These are phyloP conservation scores for Cercospora beticola DNA, from an alignment of 2,329 filamentous ascomycete genomes.

Conservation along the genomic window DNA sequence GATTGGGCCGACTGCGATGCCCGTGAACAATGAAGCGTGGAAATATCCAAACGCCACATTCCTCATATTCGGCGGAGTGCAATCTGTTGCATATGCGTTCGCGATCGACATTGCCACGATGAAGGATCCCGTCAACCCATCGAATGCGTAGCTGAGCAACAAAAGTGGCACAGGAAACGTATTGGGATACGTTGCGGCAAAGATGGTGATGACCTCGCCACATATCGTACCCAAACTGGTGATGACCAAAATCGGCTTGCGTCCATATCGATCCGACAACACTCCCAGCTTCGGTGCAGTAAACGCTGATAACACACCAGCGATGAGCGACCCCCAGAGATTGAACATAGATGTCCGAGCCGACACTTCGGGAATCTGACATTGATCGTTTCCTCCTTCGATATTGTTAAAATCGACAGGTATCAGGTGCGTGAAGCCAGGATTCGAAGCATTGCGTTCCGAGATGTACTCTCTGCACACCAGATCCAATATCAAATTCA, in stretches of 20 bases:
- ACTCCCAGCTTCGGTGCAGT: constrained; percentile 79
- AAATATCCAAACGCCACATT: constrained; percentile 86
- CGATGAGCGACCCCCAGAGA: constrained; percentile 70
- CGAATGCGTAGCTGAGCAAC: constrained; percentile 71
- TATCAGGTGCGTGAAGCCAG: constrained; percentile 55
- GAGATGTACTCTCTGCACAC: constrained; percentile 81
- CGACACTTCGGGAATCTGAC: constrained; percentile 76
- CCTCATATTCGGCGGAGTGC: constrained; percentile 74
- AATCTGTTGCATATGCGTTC: constrained; percentile 87
- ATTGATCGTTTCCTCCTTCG: constrained; percentile 69
- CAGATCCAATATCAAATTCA: constrained; percentile 81
- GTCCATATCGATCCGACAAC: constrained; percentile 82
- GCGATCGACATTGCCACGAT: constrained; percentile 76
- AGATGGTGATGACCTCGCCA: constrained; percentile 73
- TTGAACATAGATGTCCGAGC: constrained; percentile 74
- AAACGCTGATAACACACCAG: constrained; percentile 75
- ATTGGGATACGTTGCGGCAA: constrained; percentile 74
- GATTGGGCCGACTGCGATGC: constrained; percentile 84
- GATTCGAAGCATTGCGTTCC: constrained; percentile 57
- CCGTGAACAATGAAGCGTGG: constrained; percentile 82
- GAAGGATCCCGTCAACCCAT: constrained; percentile 86
- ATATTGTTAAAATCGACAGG: constrained; percentile 63
- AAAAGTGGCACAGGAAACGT: constrained; percentile 74
- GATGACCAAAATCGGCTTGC: constrained; percentile 70
- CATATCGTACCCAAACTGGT: constrained; percentile 72